These are phyloP conservation scores for Aspergillus panamensis DNA, from an alignment of 495 filamentous ascomycete genomes.

Conservation along the genomic window DNA sequence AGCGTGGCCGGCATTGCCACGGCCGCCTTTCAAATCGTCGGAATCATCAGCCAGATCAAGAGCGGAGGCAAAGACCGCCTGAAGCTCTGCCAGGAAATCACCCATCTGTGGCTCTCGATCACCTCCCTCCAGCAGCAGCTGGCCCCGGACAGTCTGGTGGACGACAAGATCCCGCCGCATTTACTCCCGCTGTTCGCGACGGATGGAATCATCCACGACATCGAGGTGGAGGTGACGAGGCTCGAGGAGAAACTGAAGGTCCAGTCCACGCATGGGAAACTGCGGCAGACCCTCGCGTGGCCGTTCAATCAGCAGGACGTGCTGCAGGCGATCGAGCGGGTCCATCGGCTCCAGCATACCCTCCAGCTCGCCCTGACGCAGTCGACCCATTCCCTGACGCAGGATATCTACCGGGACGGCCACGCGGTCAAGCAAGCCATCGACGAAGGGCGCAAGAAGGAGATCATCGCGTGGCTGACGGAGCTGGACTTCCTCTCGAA, in stretches of 20 bases:
- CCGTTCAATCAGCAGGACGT: slow-evolving; percentile 12
- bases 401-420: slow-evolving; percentile 8
- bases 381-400: slow-evolving; percentile 2
- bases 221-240: slow-evolving; percentile 1
- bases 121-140: slow-evolving; percentile 9
- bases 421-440: slow-evolving; percentile 4
- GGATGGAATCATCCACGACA: slow-evolving; percentile 10
- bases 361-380: slow-evolving; percentile 10
- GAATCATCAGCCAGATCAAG: background rate
- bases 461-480: slow-evolving; percentile 14
- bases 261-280: background rate
- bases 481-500: slow-evolving; percentile 13
- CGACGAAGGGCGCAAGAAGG: slow-evolving; percentile 7
- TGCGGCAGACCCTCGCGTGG: slow-evolving; percentile 9
- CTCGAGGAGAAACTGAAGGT: slow-evolving; percentile 4
- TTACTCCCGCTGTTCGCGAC: slow-evolving; percentile 5
- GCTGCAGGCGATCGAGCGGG: slow-evolving; percentile 3
- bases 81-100: background rate
- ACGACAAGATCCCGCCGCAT: slow-evolving; percentile 5
- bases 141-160: slow-evolving; percentile 3
- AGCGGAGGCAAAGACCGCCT: slow-evolving; percentile 10
- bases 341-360: slow-evolving; percentile 3
- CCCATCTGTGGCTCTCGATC: slow-evolving; percentile 2
- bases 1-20: slow-evolving; percentile 8
- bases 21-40: slow-evolving; percentile 9